Evolutionary conservation across 176 grass and related monocot species (phyloP).

Genomic region (Zoysia pacifica): DNA sequence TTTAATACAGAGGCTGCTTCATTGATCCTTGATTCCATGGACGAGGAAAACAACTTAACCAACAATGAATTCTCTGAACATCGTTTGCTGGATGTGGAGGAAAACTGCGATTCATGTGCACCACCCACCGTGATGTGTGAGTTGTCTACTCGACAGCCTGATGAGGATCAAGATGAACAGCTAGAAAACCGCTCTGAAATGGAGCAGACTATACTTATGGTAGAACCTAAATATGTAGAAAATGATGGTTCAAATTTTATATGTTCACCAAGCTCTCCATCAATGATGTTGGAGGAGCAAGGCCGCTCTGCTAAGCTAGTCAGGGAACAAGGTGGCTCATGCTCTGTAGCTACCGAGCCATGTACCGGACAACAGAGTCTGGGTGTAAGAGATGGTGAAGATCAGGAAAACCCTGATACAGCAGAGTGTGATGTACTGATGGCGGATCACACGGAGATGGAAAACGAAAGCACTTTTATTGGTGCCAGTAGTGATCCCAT

Average conservation of each 20-base stretch:
- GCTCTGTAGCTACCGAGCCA: conserved; percentile 1
- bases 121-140: conserved; percentile 23
- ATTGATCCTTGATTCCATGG: conserved; percentile 31
- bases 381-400: conserved; percentile 27
- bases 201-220: conserved; percentile 18
- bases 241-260: conserved; percentile 11
- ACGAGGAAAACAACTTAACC: conserved; percentile 22
- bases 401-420: conserved; percentile 28
- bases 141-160: conserved; percentile 14
- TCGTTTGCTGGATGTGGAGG: conserved; percentile 29
- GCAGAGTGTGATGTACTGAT: background rate
- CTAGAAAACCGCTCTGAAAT: conserved; percentile 30
- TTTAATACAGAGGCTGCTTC: conserved; percentile 35
- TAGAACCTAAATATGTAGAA: conserved; percentile 35
- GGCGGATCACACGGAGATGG: background rate
- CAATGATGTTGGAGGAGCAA: background rate
- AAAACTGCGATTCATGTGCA: conserved; percentile 26
- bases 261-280: conserved; percentile 12
- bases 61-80: conserved; percentile 9
- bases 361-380: background rate
- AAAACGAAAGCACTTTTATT: background rate
- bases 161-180: conserved; percentile 38
- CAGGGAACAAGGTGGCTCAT: background rate
- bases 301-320: background rate
- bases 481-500: background rate